Base-by-base conservation (phyloP, 768 basidiomycete species). In the Boletellus sp. region DNA sequence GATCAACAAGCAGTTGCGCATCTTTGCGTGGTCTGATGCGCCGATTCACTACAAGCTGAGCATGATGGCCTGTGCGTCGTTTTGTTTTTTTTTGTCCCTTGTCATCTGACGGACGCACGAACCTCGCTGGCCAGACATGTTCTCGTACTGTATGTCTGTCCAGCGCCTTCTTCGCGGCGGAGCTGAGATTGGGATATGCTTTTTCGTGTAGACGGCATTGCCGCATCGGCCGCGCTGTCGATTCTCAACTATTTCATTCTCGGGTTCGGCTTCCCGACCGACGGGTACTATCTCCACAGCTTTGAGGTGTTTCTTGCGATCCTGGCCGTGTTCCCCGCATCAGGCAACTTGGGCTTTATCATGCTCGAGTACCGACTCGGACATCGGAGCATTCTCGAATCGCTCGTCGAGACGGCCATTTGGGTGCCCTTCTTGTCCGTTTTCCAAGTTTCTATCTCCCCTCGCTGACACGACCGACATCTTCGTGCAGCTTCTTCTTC, bases 291-390 rank as follows among this genome's bases (percentile, higher is more conserved):
- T 65, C 75, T 86, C 66, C 85, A 84, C 68, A 79, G 78, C 60
- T 90, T 89, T 69, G 87, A 90, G 67, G 80, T 89, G 48, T 89
- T 83, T 76, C 75, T 90, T 20, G 82, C 88, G 15, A 84, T 81
- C 13, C 74, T 81, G 1, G 77, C 81, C 2, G 85, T 90, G 4
- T 90, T 90, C 67, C 81, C 81, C 63, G 86, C 84, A 1, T 76
- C 80, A 3, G 88, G 87, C 0, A 90, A 81, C 39, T 43, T 88
- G 16, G 86, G 85, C 7, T 88, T 80, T 64, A 80, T 79, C 11
- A 67, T 89, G 42, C 67, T 90, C 31, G 85, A 87, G 64, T 90
- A 90, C 61, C 77, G 87, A 20, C 69, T 89, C 0, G 87, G 85
- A 7, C 64, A 73, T 13, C 45, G 52, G 11, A 52, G 39, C 13